Percentiles rank a stretch among this genome's conserved stretches.
phyloP scores from a whole-genome alignment of 192 early-diverging fungal species.

The Pecoramyces ruminantium region DNA sequence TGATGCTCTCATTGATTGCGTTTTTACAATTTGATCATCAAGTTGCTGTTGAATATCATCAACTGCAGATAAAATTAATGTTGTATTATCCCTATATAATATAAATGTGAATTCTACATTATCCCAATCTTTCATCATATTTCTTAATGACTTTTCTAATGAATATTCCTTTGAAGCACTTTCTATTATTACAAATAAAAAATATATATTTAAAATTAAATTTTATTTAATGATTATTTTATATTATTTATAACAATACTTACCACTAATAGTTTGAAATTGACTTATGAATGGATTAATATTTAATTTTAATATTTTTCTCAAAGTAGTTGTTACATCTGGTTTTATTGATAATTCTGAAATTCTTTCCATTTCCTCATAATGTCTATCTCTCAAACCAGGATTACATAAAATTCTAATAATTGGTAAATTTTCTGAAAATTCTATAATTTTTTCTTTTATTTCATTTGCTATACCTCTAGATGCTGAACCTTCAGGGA shows the following conservation, averaged over 20 bases:
- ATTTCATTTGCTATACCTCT: conserved; percentile 40
- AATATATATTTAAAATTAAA: background rate
- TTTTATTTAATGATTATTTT: conserved; percentile 5
- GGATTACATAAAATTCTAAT: conserved; percentile 44
- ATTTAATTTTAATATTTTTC: conserved; percentile 42
- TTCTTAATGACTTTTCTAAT: conserved; percentile 42
- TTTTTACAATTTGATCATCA: conserved; percentile 51
- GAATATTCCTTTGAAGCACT: conserved; percentile 45
- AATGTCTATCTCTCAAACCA: conserved; percentile 40
- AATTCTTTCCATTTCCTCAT: conserved; percentile 20
- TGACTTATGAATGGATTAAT: conserved; percentile 24
- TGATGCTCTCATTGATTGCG: conserved; percentile 46
- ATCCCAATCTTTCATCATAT: conserved; percentile 43
- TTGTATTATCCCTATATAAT: conserved; percentile 40
- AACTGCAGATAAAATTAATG: conserved; percentile 31
- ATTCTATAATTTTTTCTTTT: conserved; percentile 44
- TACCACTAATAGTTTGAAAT: conserved; percentile 44
- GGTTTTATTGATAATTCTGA: conserved; percentile 32
- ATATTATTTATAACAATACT: conserved; percentile 1
- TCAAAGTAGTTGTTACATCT: conserved; percentile 22
- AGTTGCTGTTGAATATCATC: conserved; percentile 43
- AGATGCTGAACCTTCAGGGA: conserved; percentile 32
- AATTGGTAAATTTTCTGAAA: conserved; percentile 32
- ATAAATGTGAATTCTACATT: conserved; percentile 28
- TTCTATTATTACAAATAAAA: conserved; percentile 15